Conservation (phyloP, 495 filamentous ascomycete genomes). For the Daldinia bambusicola region DNA sequence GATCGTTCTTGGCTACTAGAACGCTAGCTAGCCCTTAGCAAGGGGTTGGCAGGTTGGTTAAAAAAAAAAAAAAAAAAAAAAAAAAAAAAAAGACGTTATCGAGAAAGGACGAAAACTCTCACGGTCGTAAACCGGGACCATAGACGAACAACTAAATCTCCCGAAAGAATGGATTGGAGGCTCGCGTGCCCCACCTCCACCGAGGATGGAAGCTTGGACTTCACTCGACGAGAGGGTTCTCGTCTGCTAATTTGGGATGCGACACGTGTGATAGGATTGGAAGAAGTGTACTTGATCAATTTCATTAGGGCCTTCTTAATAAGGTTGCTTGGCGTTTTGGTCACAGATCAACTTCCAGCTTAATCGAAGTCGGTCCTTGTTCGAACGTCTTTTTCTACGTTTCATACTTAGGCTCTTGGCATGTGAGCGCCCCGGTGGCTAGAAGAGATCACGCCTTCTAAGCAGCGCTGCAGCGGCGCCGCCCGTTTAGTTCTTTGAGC, state of each 20-base stretch:
- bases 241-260: neutral
- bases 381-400: conserved; percentile 26
- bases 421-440: conserved; percentile 3
- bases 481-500: conserved; percentile 24
- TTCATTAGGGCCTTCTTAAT: conserved; percentile 26
- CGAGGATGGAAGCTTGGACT: neutral
- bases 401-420: conserved; percentile 35
- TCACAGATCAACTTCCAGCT: conserved; percentile 27
- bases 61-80: conserved; percentile 18
- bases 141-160: neutral
- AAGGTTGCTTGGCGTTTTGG: conserved; percentile 30
- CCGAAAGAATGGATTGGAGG: conserved; percentile 22
- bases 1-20: conserved; percentile 24
- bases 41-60: conserved; percentile 5
- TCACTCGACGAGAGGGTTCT: conserved; percentile 5
- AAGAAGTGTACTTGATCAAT: conserved; percentile 21
- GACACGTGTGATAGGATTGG: neutral
- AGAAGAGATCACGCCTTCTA: conserved; percentile 22
- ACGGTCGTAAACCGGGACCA: neutral
- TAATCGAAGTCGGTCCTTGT: conserved; percentile 32
- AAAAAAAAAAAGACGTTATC: conserved; percentile 11
- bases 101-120: conserved; percentile 18
- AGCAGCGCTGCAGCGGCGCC: conserved; percentile 16
- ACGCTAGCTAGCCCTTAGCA: conserved; percentile 8
- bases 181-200: conserved; percentile 16